Evolutionary conservation across 345 rosid genomes (phyloP).

Genomic region (Durio zibethinus): DNA sequence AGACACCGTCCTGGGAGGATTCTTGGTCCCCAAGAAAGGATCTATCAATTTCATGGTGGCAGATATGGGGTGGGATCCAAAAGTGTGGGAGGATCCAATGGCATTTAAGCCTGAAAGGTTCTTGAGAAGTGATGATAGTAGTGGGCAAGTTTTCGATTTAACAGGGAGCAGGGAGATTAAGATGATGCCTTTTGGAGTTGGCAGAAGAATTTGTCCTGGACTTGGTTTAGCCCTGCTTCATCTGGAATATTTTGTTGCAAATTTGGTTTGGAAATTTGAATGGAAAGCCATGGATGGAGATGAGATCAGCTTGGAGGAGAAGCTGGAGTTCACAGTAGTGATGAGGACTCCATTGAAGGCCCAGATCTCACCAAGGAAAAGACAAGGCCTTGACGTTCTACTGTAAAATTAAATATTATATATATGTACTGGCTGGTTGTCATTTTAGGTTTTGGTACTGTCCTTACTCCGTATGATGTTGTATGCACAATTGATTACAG

Average conservation of each 20-base stretch:
- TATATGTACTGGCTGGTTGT: neutral
- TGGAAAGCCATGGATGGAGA: constrained; percentile 30
- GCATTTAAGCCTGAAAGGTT: constrained; percentile 41
- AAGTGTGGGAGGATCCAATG: constrained; percentile 39
- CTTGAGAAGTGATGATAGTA: neutral
- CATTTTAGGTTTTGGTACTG: neutral
- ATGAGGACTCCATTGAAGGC: constrained; percentile 14
- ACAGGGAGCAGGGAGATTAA: constrained; percentile 41
- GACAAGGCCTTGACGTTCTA: neutral
- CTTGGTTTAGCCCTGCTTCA: constrained; percentile 29
- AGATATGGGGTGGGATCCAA: constrained; percentile 39
- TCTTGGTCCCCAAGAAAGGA: neutral
- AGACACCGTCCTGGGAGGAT: constrained; percentile 2
- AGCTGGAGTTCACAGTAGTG: constrained; percentile 31
- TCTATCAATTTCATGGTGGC: constrained; percentile 11
- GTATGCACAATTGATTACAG: too few relatives aligned
- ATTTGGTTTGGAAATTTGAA: constrained; percentile 31
- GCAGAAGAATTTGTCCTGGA: constrained; percentile 40
- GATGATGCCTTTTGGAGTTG: constrained; percentile 50
- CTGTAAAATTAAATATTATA: neutral
- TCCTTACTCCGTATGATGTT: neutral
- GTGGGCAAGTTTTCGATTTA: constrained; percentile 23
- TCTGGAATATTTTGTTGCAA: constrained; percentile 40
- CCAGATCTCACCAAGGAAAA: neutral
- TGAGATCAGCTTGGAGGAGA: constrained; percentile 29